A percentile compares a stretch with the other conserved stretches of the same genome.
phyloP scores from a whole-genome alignment of 1,284 basidiomycete species.

The Tylopilus sp. region DNA sequence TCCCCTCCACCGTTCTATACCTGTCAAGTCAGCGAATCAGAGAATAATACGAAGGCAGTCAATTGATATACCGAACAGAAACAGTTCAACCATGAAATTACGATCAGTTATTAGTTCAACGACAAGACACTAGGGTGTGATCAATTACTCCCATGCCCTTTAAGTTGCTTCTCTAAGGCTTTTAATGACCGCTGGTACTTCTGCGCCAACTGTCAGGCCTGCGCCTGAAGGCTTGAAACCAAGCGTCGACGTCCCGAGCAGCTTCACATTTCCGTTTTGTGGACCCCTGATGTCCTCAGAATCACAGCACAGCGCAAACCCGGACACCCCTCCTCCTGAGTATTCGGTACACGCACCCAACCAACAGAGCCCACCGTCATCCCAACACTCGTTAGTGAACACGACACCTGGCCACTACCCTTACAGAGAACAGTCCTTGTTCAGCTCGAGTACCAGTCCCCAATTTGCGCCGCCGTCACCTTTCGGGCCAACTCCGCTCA shows the following conservation, averaged over 20 bases:
- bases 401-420: slow-evolving; percentile 17
- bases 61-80: background rate
- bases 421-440: slow-evolving; percentile 11
- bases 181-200: slow-evolving; percentile 5
- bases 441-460: slow-evolving; percentile 16
- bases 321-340: slow-evolving; percentile 30
- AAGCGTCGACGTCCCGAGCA: background rate
- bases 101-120: background rate
- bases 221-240: background rate
- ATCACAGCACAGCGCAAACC: slow-evolving; percentile 21
- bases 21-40: background rate
- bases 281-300: slow-evolving; percentile 16
- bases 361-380: slow-evolving; percentile 14
- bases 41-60: background rate
- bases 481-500: slow-evolving; percentile 44
- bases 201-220: background rate
- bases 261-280: background rate
- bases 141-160: slow-evolving; percentile 1
- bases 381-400: slow-evolving; percentile 17
- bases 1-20: background rate
- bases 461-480: slow-evolving; percentile 20
- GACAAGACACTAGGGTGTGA: background rate
- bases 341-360: slow-evolving; percentile 25
- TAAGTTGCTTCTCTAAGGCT: background rate
- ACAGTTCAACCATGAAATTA: background rate